Evolutionary conservation across 2,329 filamentous ascomycete species (phyloP), one percentile per base, ranked within the genome.

Genomic region (Chaetomium globosum): DNA sequence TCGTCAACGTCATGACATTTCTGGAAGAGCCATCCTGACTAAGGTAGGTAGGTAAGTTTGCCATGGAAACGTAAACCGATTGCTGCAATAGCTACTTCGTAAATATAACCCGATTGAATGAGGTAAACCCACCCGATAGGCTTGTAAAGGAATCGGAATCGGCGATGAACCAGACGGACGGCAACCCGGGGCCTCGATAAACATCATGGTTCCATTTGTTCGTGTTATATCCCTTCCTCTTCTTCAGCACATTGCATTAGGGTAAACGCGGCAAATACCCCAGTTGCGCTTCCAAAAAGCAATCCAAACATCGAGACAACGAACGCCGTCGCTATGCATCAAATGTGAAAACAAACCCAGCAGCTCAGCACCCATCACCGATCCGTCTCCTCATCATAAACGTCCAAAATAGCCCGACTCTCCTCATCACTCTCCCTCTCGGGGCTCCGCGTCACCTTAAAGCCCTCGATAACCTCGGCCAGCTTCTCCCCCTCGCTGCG

Each of bases 401-500:
- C 73, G 16, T 71, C 73, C 21, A 79, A 70, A 65, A 80, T 77
- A 13, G 74, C 74, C 39, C 73, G 73, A 7, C 70, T 72, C 60
- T 79, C 78, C 23, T 73, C 74, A 52, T 73, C 56, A 67, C 69
- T 63, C 67, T 67, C 52, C 71, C 67, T 67, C 69, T 59, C 49
- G 13, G 28, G 39, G 2, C 59, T 56, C 43, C 58, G 63, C 8
- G 51, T 63, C 16, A 64, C 70, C 69, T 80, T 82, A 60, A 83
- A 81, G 0, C 82, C 84, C 65, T 87, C 83, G 58, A 89, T 85
- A 8, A 82, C 74, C 65, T 84, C 82, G 0, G 89, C 87, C 63
- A 93, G 79, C 70, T 81, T 85, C 70, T 84, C 81, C 1, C 89
- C 90, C 73, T 92, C 89, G 54, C 79, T 77, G 77, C 87, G 91